Percentiles rank a stretch among this genome's conserved stretches.
These are phyloP conservation scores for Asterella californica DNA, from an alignment of 225 moss, liverwort and hornwort genomes.

Conservation along the genomic window DNA sequence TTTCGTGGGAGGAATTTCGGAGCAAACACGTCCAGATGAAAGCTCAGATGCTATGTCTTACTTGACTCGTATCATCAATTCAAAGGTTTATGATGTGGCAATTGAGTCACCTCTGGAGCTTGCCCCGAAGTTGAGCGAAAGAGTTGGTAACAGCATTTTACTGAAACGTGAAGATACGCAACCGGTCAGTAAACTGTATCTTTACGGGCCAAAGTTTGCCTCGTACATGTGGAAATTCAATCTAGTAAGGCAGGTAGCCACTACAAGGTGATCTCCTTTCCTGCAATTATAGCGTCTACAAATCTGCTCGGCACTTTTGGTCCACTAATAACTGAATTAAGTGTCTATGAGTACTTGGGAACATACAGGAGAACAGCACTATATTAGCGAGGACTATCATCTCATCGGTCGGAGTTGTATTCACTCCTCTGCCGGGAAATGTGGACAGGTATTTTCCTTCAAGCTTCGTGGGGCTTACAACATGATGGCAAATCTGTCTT, in stretches of 20 bases:
- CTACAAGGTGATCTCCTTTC: background rate
- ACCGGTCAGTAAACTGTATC: constrained; percentile 29
- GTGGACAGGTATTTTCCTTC: constrained; percentile 71
- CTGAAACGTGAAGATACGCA: constrained; percentile 97
- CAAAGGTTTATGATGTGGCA: constrained; percentile 90
- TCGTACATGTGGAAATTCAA: background rate
- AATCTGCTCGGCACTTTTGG: background rate
- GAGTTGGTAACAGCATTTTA: constrained; percentile 49
- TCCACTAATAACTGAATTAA: background rate
- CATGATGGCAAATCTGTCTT: constrained; percentile 86
- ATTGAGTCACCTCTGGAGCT: constrained; percentile 78
- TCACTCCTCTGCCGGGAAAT: background rate
- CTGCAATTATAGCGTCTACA: background rate
- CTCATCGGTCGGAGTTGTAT: background rate
- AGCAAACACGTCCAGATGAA: constrained; percentile 43
- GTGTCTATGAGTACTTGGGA: background rate
- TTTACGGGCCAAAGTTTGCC: background rate
- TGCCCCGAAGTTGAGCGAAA: constrained; percentile 78
- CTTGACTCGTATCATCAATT: constrained; percentile 76
- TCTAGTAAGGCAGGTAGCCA: background rate
- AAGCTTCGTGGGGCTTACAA: constrained; percentile 94
- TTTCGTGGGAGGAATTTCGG: constrained; percentile 61
- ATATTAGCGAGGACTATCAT: background rate
- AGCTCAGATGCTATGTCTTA: constrained; percentile 33
- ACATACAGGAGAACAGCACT: background rate